Base-by-base conservation (phyloP, 2,329 filamentous ascomycete genomes). In the Calonectria naviculata region DNA sequence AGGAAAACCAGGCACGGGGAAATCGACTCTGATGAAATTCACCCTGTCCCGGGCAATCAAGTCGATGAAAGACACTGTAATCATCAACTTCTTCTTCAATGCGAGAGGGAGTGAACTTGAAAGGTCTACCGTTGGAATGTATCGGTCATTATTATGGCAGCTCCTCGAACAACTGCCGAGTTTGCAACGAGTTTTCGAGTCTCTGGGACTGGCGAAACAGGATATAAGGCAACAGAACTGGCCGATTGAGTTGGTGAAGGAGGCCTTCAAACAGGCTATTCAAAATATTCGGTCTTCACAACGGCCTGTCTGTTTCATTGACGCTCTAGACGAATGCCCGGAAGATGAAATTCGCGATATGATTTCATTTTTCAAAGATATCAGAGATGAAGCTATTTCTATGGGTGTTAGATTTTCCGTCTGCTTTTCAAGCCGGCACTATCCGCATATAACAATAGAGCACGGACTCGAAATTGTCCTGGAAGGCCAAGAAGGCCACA, bases 311-410 rank as follows among this genome's bases (percentile, higher is more conserved):
- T 78, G 73, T 0, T 83, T 81, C 29, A 74, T 84, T 1, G 86
- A 88, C 63, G 87, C 87, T 0, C 78, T 89, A 0, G 87, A 89
- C 8, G 87, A 89, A 61, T 88, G 86, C 44, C 78, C 85, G 2
- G 83, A 86, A 29, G 64, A 76, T 0, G 77, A 89, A 46, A 76
- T 85, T 0, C 80, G 80, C 26, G 80, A 83, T 0, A 84, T 89
- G 79, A 72, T 89, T 0, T 31, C 63, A 0, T 85, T 84, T 38
- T 84, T 89, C 1, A 81, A 87, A 42, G 67, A 78, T 0, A 42
- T 88, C 0, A 80, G 81, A 0, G 73, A 83, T 3, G 12, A 74
- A 0, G 80, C 82, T 2, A 47, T 75, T 0, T 49, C 68, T 2
- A 69, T 34, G 0, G 56, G 62, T 0, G 49, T 76, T 0, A 4